Conservation (phyloP, 306 rosid species). For the Quercus mongolica region DNA sequence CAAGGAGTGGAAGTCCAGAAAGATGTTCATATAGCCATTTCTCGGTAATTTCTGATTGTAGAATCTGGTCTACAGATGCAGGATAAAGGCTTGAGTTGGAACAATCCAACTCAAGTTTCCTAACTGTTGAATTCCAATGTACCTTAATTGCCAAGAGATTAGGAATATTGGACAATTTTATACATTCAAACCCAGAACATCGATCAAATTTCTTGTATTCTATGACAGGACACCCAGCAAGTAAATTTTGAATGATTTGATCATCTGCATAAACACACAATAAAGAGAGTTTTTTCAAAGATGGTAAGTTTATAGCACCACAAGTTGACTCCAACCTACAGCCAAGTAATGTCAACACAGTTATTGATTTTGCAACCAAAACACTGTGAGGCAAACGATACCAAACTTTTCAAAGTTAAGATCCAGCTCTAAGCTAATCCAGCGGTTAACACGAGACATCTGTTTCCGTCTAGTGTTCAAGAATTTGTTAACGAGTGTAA, state of each 20-base stretch:
- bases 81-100: not conserved
- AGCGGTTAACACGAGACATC: slow-evolving; percentile 12
- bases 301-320: slow-evolving; percentile 1
- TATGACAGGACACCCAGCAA: too few species aligned
- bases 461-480: not conserved
- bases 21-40: slow-evolving; percentile 24
- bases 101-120: too few species aligned
- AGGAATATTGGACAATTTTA: too few species aligned
- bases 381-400: slow-evolving; percentile 18
- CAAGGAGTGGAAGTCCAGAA: slow-evolving; percentile 25
- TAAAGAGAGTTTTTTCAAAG: not conserved
- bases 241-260: too few species aligned
- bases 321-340: slow-evolving; percentile 1
- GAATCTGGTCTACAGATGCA: too few species aligned
- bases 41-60: not conserved
- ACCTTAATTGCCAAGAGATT: too few species aligned
- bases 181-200: too few species aligned
- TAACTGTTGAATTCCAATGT: too few species aligned
- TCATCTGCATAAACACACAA: slow-evolving; percentile 8
- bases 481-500: not conserved
- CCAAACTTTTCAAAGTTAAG: not conserved
- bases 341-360: slow-evolving; percentile 10
- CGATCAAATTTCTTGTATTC: too few species aligned
- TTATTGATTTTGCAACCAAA: slow-evolving; percentile 22
- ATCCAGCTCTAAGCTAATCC: slow-evolving; percentile 31